Percentiles rank a stretch among this genome's conserved stretches.
These are phyloP conservation scores for Gentiana dahurica DNA, from an alignment of 257 asterid species.

Conservation along the genomic window DNA sequence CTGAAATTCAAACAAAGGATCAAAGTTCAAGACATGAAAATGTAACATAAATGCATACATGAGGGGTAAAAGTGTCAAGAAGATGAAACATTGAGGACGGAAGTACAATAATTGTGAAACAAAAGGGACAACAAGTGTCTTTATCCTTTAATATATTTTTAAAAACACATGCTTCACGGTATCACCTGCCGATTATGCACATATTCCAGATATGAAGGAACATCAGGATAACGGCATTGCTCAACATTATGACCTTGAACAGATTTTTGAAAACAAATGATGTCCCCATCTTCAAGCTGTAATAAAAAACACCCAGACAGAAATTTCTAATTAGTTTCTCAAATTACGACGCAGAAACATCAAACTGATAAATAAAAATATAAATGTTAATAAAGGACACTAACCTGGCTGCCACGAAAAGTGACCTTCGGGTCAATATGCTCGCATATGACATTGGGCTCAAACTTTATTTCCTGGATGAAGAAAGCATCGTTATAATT, in stretches of 20 bases:
- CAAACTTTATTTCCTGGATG: conserved; percentile 60
- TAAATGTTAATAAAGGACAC: neutral
- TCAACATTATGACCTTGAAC: conserved; percentile 34
- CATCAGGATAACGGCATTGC: conserved; percentile 45
- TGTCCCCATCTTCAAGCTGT: conserved; percentile 78
- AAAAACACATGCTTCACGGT: neutral
- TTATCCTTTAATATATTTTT: too few species aligned
- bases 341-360: neutral
- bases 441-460: conserved; percentile 66
- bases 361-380: neutral
- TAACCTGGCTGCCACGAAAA: conserved; percentile 53
- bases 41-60: too few species aligned
- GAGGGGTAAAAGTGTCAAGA: too few species aligned
- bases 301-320: conserved; percentile 6
- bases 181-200: conserved; percentile 67
- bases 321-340: neutral
- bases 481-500: conserved; percentile 6
- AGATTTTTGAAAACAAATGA: conserved; percentile 56
- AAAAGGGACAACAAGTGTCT: too few species aligned
- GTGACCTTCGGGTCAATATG: conserved; percentile 43
- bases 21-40: neutral
- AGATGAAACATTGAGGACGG: too few species aligned
- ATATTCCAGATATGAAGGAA: conserved; percentile 57
- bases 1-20: conserved; percentile 20
- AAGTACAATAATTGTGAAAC: neutral